Base-by-base conservation (phyloP, 768 basidiomycete genomes). In the Phlegmacium glaucopus region DNA sequence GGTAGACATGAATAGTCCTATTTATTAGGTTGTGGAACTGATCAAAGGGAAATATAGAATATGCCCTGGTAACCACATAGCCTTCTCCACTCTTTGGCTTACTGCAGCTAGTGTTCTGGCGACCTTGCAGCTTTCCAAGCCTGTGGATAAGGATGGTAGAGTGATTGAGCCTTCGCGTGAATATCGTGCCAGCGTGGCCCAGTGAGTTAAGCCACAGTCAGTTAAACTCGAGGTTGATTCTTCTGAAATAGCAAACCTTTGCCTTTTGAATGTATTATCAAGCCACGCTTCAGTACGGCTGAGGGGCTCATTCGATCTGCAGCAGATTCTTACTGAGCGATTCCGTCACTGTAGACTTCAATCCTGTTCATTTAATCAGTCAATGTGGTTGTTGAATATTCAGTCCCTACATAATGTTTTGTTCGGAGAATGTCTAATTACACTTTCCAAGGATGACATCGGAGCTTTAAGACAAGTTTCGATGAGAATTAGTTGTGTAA, bases 51-150 rank as follows among this genome's bases (percentile, higher is more conserved):
- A 13, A 17, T n/a, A 7, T 36, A 71, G 69, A 41, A 51, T 64
- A 9, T 74, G 72, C 46, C 70, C 71, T 0, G 72, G 72, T 7
- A 51, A 52, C 12, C 61, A 68, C 38, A 57, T 72, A 27, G 68
- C 64, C 3, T 39, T 55, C 3, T 55, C 58, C 1, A 51, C 57
- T 0, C 39, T 67, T 6, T 70, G 60, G 58, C 43, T 70, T 4
- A 54, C 50, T 2, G 55, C 63, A 9, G 65, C 67, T 4, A 61
- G 61, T 3, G 50, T 74, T 9, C 61, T 74, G 12, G 56, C 59
- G 12, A 53, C 62, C 8, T 71, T 67, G 55, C 35, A 64, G 26
- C 62, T 74, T 34, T n/a, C n/a, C n/a, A n/a, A n/a, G n/a, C n/a
- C n/a, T n/a, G n/a, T n/a, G n/a, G n/a, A n/a, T n/a, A n/a, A n/a